Conservation (phyloP, 2,329 filamentous ascomycete species). For the Trichophyton verrucosum region DNA sequence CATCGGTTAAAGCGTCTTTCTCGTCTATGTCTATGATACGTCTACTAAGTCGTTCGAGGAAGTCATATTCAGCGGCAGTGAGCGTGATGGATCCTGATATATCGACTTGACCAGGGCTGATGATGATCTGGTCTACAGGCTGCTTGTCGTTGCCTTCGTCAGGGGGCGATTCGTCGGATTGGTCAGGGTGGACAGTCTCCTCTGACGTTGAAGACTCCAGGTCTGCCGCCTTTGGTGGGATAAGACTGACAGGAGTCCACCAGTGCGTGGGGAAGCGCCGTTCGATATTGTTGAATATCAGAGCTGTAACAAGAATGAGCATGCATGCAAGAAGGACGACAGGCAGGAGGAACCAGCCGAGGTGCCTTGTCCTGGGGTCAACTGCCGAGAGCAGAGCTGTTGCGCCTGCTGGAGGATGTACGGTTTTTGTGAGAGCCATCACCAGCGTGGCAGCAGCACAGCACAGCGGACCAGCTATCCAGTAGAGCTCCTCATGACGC, state of each 20-base stretch:
- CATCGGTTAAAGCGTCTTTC: neutral
- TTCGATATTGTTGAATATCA: slow-evolving; percentile 58
- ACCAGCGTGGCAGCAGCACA: slow-evolving; percentile 50
- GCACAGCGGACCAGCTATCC: slow-evolving; percentile 52
- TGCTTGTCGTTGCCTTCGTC: slow-evolving; percentile 11
- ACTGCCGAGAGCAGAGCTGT: slow-evolving; percentile 58
- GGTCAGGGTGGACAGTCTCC: slow-evolving; percentile 3
- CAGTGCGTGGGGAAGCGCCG: slow-evolving; percentile 57
- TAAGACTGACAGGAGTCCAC: slow-evolving; percentile 37
- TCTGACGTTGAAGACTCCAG: slow-evolving; percentile 11
- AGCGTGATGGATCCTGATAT: slow-evolving; percentile 26
- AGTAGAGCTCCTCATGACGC: slow-evolving; percentile 42
- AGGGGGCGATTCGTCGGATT: neutral
- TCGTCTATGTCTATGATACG: slow-evolving; percentile 18
- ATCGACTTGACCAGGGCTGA: slow-evolving; percentile 21
- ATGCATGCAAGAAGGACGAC: slow-evolving; percentile 48
- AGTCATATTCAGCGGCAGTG: slow-evolving; percentile 21
- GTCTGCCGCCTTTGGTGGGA: slow-evolving; percentile 15
- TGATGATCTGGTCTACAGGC: slow-evolving; percentile 16
- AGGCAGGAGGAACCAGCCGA: slow-evolving; percentile 60
- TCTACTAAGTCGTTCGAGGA: slow-evolving; percentile 24
- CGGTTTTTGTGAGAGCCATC: slow-evolving; percentile 59
- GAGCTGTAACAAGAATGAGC: slow-evolving; percentile 51
- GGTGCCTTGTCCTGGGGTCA: slow-evolving; percentile 38
- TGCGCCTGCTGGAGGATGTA: slow-evolving; percentile 63